Evolutionary conservation across 2,329 filamentous ascomycete species (phyloP).

Genomic region (Lanzia echinophila): DNA sequence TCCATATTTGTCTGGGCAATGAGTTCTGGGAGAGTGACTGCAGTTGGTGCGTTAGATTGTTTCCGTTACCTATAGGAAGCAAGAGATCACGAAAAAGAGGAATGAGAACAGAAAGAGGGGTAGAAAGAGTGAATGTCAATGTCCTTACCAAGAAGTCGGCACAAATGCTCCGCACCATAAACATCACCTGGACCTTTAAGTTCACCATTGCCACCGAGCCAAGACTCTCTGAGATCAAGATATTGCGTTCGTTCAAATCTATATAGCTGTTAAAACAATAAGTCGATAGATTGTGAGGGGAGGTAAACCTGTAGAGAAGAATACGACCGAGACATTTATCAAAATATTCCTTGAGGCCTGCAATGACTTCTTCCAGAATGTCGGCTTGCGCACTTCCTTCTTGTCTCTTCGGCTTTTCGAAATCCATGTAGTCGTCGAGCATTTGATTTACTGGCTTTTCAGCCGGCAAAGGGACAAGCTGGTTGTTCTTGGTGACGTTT

Average conservation of each 20-base stretch:
- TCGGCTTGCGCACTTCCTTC: conserved; percentile 67
- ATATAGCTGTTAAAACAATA: background rate
- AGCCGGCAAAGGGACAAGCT: conserved; percentile 79
- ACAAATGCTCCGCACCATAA: conserved; percentile 89
- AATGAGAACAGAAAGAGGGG: background rate
- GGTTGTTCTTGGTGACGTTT: conserved; percentile 91
- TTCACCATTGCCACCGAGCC: conserved; percentile 55
- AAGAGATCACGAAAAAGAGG: background rate
- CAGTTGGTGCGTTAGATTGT: conserved; percentile 32
- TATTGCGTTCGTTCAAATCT: conserved; percentile 91
- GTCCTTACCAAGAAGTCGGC: conserved; percentile 74
- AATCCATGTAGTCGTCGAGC: conserved; percentile 70
- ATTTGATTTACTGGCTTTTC: conserved; percentile 68
- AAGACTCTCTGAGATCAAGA: conserved; percentile 65
- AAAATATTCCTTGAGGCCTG: conserved; percentile 88
- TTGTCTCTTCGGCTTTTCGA: conserved; percentile 60
- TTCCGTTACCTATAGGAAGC: background rate
- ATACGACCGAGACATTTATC: conserved; percentile 84
- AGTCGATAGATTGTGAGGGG: background rate
- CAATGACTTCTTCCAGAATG: conserved; percentile 82
- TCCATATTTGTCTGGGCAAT: conserved; percentile 99
- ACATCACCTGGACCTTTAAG: conserved; percentile 70
- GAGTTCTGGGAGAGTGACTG: conserved; percentile 86
- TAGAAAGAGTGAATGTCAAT: background rate
- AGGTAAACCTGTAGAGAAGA: conserved; percentile 65